Base-by-base conservation (phyloP, 2,329 filamentous ascomycete species). In the Scleromitrula shiraiana region DNA sequence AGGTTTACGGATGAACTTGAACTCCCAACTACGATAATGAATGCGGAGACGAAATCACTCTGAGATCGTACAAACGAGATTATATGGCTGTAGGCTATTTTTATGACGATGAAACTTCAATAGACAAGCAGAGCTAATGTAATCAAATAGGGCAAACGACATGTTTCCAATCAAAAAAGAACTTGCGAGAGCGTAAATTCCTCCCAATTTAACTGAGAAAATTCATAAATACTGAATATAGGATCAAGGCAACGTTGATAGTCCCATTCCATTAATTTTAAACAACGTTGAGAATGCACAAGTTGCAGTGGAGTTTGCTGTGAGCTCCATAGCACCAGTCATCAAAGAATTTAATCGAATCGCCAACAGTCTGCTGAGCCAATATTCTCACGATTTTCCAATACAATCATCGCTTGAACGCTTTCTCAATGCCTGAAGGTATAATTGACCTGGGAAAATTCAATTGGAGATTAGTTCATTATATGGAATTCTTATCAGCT, bases 21-120 rank as follows among this genome's bases (percentile, higher is more conserved):
- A 12, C 9, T 14, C 5, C 23, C 35, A 19, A 38, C 35, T 7
- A 38, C 23, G 35, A 38, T 38, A 20, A 38, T 38, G 14, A 23
- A 38, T 22, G 43, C 43, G 7, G 7, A 44, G 4, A 52, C 59
- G 54, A 47, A 37, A 12, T 35, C 32, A 15, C 17, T 61, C 14
- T 61, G 56, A 50, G 47, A 53, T 30, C 53, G 57, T 45, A 54
- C 52, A 5, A 58, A 55, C 29, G 50, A 59, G 33, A 57, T 56
- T 17, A 52, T 59, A 4, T 53, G 52, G 27, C 51, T 59, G 52
- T 52, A 46, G 50, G 52, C 24, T 12, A 9, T 6, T 23, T 24
- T 19, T 30, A 35, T 17, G 41, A 24, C 19, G 2, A 39, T 39
- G 5, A 33, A 7, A 5, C 5, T 33, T 33, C 14, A 12, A 27